Evolutionary conservation across 805 yeast species (phyloP).

Genomic region (Grigorovia transvaalensis): DNA sequence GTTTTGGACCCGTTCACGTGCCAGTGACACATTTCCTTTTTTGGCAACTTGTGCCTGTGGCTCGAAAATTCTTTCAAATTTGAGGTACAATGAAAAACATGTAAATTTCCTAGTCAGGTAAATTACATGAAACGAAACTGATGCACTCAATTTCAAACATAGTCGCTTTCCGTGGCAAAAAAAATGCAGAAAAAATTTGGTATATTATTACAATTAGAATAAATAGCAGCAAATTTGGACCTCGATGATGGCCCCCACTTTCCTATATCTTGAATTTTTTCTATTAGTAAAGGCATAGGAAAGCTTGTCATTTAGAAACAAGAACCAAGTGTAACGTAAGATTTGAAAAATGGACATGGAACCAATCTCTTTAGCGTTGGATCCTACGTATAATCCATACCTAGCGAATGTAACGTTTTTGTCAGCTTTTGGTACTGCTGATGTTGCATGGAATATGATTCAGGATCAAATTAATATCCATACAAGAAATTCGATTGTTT

Average conservation of each 20-base stretch:
- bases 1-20: too few relatives aligned
- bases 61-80: neutral
- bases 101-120: conserved; percentile 14
- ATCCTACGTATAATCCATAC: conserved; percentile 20
- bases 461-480: conserved; percentile 30
- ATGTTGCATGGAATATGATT: conserved; percentile 33
- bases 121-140: conserved; percentile 15
- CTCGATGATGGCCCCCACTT: too few relatives aligned
- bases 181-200: too few relatives aligned
- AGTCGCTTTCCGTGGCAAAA: too few relatives aligned
- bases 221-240: too few relatives aligned
- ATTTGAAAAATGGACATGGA: conserved; percentile 1
- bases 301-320: neutral
- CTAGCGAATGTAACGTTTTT: conserved; percentile 31
- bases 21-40: neutral
- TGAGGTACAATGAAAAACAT: neutral
- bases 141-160: neutral
- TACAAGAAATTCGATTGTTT: conserved; percentile 35
- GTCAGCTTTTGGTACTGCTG: conserved; percentile 31
- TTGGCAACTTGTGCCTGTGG: neutral
- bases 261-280: too few relatives aligned
- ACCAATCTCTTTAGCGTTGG: conserved; percentile 11
- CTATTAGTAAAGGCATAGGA: too few relatives aligned
- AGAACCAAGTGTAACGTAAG: neutral
- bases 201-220: too few relatives aligned